Base-by-base conservation (phyloP, 176 grass and related monocot species). In the Bothriochloa decipiens region DNA sequence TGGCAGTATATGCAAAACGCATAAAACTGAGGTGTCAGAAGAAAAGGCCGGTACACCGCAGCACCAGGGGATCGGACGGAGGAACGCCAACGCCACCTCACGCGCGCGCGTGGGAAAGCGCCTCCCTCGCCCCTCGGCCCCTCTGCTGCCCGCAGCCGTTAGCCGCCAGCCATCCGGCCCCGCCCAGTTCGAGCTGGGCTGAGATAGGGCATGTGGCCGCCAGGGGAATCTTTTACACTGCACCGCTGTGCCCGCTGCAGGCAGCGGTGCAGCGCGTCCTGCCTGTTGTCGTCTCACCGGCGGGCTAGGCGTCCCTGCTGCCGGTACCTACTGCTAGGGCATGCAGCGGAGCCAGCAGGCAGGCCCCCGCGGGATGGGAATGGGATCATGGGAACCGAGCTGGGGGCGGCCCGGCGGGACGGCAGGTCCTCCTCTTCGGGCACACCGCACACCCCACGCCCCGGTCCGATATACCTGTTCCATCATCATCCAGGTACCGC, bases 141-240 rank as follows among this genome's bases (percentile, higher is more conserved):
- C 29, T 32, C 46, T 39, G 33, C 66, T 18, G 15, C 6, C 29
- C n/a, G 35, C 22, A 72, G 40, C 41, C 42, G 43, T 8, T 27
- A 43, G 69, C 40, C 40, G 69, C n/a, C 40, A 27, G 4, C 43
- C 14, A 29, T 10, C 43, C 14, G 71, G 70, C n/a, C 14, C 23
- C 71, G 52, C 52, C 25, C 43, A 29, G 42, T 26, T 45, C 0
- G 69, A 46, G 41, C 11, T 18, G 71, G 12, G 0, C 64, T 3
- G 41, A n/a, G 68, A 70, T 36, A 40, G 7, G 36, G 71, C 71
- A 74, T 50, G 71, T 50, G 71, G 50, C 71, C 43, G 7, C 26
- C 71, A 32, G 47, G 46, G 42, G 43, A 47, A 74, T 52, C 45
- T 53, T 13, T 16, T 52, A 50, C 71, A 47, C 25, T 72, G 41